A percentile compares a stretch with the other conserved stretches of the same genome.
Evolutionary conservation across 805 yeast genomes (phyloP).

Genomic region (Sporopachydermia quercuum): DNA sequence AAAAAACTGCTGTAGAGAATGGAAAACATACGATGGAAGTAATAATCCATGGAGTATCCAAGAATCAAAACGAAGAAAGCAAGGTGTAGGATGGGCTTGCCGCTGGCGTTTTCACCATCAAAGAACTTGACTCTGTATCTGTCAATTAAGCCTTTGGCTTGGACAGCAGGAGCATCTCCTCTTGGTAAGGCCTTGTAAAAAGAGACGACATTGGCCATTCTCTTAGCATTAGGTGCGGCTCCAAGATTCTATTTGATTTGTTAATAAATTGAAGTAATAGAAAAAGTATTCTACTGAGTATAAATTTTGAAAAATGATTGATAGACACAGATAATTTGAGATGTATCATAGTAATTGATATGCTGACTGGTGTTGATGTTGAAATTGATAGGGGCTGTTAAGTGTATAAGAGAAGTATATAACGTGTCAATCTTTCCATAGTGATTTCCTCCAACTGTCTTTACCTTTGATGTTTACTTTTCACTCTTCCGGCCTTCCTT

Average conservation of each 20-base stretch:
- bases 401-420: too few species aligned
- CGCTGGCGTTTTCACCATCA: conserved; percentile 71
- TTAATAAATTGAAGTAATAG: conserved; percentile 16
- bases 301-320: not conserved
- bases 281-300: not conserved
- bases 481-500: too few species aligned
- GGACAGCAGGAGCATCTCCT: conserved; percentile 69
- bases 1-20: not conserved
- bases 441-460: too few species aligned
- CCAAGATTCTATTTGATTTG: conserved; percentile 57
- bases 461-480: too few species aligned
- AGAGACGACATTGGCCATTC: conserved; percentile 87
- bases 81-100: conserved; percentile 69
- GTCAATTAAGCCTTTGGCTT: conserved; percentile 54
- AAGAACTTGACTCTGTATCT: conserved; percentile 78
- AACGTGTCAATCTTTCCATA: too few species aligned
- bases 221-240: conserved; percentile 90
- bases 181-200: conserved; percentile 95
- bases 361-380: too few species aligned
- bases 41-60: conserved; percentile 89
- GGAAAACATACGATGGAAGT: conserved; percentile 44
- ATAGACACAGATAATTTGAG: too few species aligned
- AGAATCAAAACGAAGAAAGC: conserved; percentile 51
- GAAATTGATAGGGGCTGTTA: too few species aligned
- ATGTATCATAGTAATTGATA: not conserved